Conservation (phyloP, 2,329 filamentous ascomycete species). For the Beauveria brongniartii region DNA sequence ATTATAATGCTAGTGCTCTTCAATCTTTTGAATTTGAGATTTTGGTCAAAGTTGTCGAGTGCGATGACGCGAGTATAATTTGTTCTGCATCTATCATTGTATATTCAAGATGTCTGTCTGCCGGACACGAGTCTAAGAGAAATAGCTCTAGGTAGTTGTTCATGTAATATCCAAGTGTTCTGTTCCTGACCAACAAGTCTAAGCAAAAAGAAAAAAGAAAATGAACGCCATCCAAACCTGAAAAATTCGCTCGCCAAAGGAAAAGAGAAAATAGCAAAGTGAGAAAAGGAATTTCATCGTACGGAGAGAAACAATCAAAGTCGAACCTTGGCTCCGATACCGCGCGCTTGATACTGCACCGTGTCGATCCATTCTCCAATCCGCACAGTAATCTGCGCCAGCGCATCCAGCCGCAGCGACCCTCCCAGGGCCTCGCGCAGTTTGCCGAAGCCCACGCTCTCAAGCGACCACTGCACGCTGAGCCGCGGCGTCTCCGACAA, state of each 20-base stretch:
- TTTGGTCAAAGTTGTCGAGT: too few relatives aligned
- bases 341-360: conserved; percentile 61
- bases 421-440: conserved; percentile 75
- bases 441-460: conserved; percentile 74
- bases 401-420: conserved; percentile 66
- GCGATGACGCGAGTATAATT: too few relatives aligned
- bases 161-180: not conserved
- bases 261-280: not conserved
- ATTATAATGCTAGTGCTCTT: not conserved
- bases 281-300: not conserved
- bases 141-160: too few relatives aligned
- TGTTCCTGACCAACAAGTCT: conserved; percentile 2
- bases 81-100: not conserved
- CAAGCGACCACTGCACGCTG: conserved; percentile 73
- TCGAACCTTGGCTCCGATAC: conserved; percentile 56
- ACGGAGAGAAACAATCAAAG: conserved; percentile 14
- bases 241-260: not conserved
- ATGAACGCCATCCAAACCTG: not conserved
- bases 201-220: not conserved
- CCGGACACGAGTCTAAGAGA: not conserved
- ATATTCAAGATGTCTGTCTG: not conserved
- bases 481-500: conserved; percentile 63
- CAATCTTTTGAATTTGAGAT: too few relatives aligned
- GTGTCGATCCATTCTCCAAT: conserved; percentile 68
- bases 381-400: conserved; percentile 65